phyloP scores from a whole-genome alignment of 176 grass and related monocot genomes.

The Rhynchospora pubera region DNA sequence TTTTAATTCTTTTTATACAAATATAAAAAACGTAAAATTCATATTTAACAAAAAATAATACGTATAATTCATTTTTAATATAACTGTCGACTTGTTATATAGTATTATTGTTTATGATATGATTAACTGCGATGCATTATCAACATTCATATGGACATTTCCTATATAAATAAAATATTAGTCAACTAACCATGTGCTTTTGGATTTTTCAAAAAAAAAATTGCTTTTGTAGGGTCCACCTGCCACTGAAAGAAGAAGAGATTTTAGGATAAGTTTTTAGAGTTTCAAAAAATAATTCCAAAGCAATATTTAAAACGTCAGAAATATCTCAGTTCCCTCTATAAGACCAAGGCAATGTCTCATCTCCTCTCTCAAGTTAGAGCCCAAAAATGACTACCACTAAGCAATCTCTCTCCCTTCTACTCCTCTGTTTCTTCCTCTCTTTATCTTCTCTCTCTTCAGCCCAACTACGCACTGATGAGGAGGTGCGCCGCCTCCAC shows the following conservation, averaged over 20 bases:
- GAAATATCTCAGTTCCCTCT: not conserved
- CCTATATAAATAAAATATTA: not conserved
- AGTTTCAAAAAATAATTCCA: not conserved
- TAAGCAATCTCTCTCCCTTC: conserved; percentile 2
- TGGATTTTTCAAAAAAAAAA: no score
- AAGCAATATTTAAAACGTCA: not conserved
- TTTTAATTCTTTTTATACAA: no score
- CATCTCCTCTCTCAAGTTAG: not conserved
- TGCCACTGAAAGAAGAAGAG: not conserved
- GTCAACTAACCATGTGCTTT: not conserved
- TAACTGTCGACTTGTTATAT: no score
- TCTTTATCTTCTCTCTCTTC: conserved; percentile 1
- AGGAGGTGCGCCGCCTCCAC: conserved; percentile 26
- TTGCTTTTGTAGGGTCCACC: not conserved
- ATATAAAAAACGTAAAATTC: no score
- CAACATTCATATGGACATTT: no score
- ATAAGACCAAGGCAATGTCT: conserved; percentile 11
- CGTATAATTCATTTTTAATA: no score
- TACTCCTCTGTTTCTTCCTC: conserved; percentile 2
- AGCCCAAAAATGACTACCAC: conserved; percentile 1
- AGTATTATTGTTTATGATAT: no score
- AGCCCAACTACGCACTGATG: not conserved
- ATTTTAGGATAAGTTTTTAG: not conserved
- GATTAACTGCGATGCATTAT: no score
- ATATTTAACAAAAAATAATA: no score